Evolutionary conservation across 805 yeast species (phyloP).

Genomic region (Candida orba): DNA sequence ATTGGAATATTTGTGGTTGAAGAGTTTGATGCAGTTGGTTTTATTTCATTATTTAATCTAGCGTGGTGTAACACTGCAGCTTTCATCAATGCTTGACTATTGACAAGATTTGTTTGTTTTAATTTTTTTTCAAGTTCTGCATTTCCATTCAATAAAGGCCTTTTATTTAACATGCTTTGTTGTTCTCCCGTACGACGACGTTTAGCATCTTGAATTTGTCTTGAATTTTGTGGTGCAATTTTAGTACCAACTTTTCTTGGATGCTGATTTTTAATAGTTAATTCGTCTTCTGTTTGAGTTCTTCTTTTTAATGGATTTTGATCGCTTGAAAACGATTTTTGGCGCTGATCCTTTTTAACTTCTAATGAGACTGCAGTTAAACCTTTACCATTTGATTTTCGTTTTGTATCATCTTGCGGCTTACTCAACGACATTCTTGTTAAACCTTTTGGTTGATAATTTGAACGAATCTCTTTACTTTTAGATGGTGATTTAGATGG

Average conservation of each 20-base stretch:
- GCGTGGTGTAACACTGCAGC: conserved; percentile 29
- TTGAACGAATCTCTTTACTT: neutral
- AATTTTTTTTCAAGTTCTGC: conserved; percentile 2
- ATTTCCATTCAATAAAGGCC: conserved; percentile 16
- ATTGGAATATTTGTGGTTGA: neutral
- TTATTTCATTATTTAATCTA: conserved; percentile 16
- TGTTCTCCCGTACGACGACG: conserved; percentile 22
- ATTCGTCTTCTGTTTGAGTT: conserved; percentile 19
- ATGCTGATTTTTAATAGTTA: conserved; percentile 9
- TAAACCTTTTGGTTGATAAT: conserved; percentile 11
- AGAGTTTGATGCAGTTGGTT: conserved; percentile 12
- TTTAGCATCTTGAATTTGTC: conserved; percentile 15
- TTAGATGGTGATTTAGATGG: conserved; percentile 7
- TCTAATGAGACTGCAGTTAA: conserved; percentile 16
- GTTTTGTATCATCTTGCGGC: conserved; percentile 10
- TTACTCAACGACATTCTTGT: conserved; percentile 20
- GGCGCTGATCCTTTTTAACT: conserved; percentile 9
- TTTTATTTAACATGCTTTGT: conserved; percentile 16
- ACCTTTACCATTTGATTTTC: conserved; percentile 17
- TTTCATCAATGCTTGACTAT: conserved; percentile 25
- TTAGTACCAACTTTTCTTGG: conserved; percentile 20
- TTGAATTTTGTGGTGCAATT: conserved; percentile 16
- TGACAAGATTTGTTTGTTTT: conserved; percentile 8
- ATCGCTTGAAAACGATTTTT: conserved; percentile 17
- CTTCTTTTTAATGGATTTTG: conserved; percentile 5